Conservation (phyloP, 306 rosid species). For the Malus sieversii region DNA sequence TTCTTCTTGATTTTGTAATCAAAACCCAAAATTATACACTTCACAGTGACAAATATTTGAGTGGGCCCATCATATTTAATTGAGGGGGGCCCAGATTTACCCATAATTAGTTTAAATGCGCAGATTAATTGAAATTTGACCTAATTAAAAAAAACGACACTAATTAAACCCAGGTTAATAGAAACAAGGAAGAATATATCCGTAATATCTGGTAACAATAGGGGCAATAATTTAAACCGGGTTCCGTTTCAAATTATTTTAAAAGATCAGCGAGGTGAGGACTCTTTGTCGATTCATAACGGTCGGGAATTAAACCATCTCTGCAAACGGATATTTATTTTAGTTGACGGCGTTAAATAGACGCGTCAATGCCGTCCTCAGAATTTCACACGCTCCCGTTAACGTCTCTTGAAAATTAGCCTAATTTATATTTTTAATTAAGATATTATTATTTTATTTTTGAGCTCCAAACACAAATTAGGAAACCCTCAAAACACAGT, state of each 20-base stretch:
- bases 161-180: background rate
- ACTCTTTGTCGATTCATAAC: slow-evolving; percentile 48
- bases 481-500: background rate
- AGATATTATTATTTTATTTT: background rate
- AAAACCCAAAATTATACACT: background rate
- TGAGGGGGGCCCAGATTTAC: background rate
- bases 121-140: background rate
- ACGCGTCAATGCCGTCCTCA: slow-evolving; percentile 24
- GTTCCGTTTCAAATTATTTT: slow-evolving; percentile 26
- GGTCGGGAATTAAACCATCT: slow-evolving; percentile 41
- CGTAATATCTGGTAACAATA: slow-evolving; percentile 7
- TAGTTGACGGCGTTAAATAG: slow-evolving; percentile 38
- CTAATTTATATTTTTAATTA: background rate
- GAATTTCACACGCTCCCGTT: slow-evolving; percentile 30
- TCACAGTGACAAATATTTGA: background rate
- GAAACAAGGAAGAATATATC: background rate
- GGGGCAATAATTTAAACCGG: slow-evolving; percentile 9
- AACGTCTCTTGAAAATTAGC: slow-evolving; percentile 22
- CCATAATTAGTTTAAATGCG: background rate
- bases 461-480: slow-evolving; percentile 4
- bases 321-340: slow-evolving; percentile 18
- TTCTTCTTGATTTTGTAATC: background rate
- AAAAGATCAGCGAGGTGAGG: background rate
- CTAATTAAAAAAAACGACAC: background rate
- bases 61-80: background rate